Base-by-base conservation (phyloP, 1,284 basidiomycete species). In the Hemileia vastatrix region DNA sequence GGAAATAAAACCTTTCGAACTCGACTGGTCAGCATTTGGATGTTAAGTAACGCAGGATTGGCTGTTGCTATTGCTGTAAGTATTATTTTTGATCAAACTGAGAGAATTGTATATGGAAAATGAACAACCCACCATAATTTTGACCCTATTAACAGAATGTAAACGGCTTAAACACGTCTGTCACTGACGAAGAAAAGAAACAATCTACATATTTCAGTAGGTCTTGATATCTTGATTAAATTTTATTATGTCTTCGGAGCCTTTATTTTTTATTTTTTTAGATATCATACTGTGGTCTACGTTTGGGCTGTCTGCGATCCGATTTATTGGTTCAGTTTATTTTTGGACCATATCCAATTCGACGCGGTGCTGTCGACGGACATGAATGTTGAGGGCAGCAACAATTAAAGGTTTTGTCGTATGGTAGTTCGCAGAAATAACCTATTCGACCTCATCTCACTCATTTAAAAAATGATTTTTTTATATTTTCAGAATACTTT, bases 1-100 rank as follows among this genome's bases (percentile, higher is more conserved):
- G 70, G 70, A 62, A 76, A 77, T 67, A 73, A 70, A 65, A 76
- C 73, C 1, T 77, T 77, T 68, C 71, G 76, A 13, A 76, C 76
- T 13, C 64, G 76, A 0, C 63, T 77, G 23, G 73, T 77, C 0
- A 71, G 72, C 1, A 70, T 76, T 53, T 77, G 76, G 76, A 67
- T 62, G 59, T 36, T 62, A 4, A 55, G 52, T 6, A 62, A 62
- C 36, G 59, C 59, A 27, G 59, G 31, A 5, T 40, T 62, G 36
- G 43, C 59, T 15, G 59, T 62, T 44, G 59, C 59, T 23, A 62
- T 62, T 31, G 59, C 59, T 23, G 59, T 62, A 18, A 49, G 59
- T 55, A 4, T 9, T 3, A 23, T 21, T 18, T 21, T 32, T 36
- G n/a, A n/a, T n/a, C n/a, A n/a, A n/a, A n/a, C n/a, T n/a, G n/a